Conservation (phyloP, 2,329 filamentous ascomycete genomes). For the Penicillium glabrum region DNA sequence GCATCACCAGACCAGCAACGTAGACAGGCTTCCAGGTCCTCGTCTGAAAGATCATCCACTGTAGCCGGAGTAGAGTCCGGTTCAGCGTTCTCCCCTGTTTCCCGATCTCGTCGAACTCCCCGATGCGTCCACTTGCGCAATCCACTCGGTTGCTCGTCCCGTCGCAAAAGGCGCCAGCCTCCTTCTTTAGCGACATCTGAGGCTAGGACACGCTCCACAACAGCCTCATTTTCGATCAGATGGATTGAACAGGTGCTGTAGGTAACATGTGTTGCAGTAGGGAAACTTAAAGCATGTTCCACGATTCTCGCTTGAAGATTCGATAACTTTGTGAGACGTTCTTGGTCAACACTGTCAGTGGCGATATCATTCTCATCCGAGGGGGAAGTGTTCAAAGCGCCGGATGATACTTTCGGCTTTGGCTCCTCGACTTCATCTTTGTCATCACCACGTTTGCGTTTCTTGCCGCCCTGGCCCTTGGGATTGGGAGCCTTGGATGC, state of each 20-base stretch:
- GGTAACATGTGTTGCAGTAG: conserved; percentile 70
- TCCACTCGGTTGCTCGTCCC: conserved; percentile 72
- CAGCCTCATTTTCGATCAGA: conserved; percentile 81
- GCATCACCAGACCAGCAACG: conserved; percentile 78
- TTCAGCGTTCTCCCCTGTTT: conserved; percentile 1
- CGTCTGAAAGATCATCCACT: conserved; percentile 43
- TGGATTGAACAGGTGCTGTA: conserved; percentile 95
- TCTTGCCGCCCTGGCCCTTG: conserved; percentile 34
- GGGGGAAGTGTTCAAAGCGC: conserved; percentile 16
- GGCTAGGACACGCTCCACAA: conserved; percentile 70
- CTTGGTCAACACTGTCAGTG: conserved; percentile 53
- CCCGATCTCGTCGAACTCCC: conserved; percentile 52
- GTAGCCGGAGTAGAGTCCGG: conserved; percentile 10
- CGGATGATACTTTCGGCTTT: conserved; percentile 5
- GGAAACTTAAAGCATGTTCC: conserved; percentile 80
- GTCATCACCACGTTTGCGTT: conserved; percentile 42
- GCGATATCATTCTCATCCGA: conserved; percentile 40
- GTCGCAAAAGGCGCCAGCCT: conserved; percentile 75
- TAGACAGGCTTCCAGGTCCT: conserved; percentile 69
- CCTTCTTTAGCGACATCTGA: conserved; percentile 64
- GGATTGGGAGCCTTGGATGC: conserved; percentile 8
- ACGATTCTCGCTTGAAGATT: conserved; percentile 80
- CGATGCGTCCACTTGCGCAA: conserved; percentile 73
- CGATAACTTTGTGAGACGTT: conserved; percentile 71
- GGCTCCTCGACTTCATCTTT: conserved; percentile 12